Evolutionary conservation across 2,329 filamentous ascomycete genomes (phyloP).

Genomic region (Microdochium paspali): DNA sequence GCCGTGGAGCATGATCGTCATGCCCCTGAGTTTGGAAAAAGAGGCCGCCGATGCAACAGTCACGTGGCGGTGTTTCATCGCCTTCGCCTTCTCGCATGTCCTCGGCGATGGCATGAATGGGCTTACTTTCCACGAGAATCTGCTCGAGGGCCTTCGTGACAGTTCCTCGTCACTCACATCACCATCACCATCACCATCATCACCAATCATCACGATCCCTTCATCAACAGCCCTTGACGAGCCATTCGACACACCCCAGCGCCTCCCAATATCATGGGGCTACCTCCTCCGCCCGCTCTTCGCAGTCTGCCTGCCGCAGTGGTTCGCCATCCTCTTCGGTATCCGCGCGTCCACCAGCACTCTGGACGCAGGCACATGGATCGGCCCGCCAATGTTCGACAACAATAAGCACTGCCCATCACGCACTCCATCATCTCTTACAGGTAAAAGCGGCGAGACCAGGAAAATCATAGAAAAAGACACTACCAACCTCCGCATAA

Average conservation of each 20-base stretch:
- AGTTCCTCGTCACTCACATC: neutral
- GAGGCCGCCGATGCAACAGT: no score
- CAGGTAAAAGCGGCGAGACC: no score
- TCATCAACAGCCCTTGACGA: neutral
- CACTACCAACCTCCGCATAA: neutral
- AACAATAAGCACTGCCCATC: neutral
- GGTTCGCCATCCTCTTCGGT: constrained; percentile 1
- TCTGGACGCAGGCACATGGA: neutral
- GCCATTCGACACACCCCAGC: constrained; percentile 1
- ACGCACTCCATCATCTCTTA: no score
- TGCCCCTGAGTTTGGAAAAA: neutral
- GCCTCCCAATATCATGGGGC: constrained; percentile 2
- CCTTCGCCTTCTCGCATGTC: constrained; percentile 2
- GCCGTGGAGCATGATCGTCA: constrained; percentile 1
- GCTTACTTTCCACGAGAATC: constrained; percentile 1
- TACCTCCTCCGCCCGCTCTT: constrained; percentile 2
- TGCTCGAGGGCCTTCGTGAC: constrained; percentile 1
- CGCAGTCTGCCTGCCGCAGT: constrained; percentile 1
- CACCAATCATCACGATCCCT: neutral
- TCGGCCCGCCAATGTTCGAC: neutral
- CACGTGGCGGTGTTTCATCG: constrained; percentile 2
- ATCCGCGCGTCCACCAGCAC: neutral
- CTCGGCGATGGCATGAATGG: constrained; percentile 3
- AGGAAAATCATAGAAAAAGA: neutral
- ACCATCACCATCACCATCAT: no score